Conservation (phyloP, 306 rosid genomes). For the Quercus bicolor region DNA sequence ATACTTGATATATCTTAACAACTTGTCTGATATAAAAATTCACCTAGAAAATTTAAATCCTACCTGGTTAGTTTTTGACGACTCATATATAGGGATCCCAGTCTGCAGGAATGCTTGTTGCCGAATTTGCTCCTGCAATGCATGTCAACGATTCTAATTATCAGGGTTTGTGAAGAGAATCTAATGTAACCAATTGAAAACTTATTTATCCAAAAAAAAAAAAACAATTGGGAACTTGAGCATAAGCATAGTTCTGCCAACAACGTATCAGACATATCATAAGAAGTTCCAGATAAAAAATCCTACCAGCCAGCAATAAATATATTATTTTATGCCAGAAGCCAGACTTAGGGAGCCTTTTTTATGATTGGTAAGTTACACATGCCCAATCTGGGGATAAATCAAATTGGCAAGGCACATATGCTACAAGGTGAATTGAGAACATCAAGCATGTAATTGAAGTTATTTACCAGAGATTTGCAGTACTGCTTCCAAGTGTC, state of each 20-base stretch:
- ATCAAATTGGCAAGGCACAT: background rate
- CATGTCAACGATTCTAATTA: conserved; percentile 12
- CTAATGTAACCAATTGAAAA: conserved; percentile 5
- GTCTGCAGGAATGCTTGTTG: conserved; percentile 15
- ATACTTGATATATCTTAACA: conserved; percentile 6
- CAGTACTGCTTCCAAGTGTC: conserved; percentile 69
- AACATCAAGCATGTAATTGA: background rate
- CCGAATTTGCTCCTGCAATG: conserved; percentile 43
- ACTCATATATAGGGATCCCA: conserved; percentile 21
- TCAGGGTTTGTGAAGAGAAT: conserved; percentile 12
- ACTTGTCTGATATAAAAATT: background rate
- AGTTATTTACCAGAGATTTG: conserved; percentile 49
- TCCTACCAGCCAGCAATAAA: conserved; percentile 13
- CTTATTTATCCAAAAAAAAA: too few relatives aligned
- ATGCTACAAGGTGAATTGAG: conserved; percentile 4
- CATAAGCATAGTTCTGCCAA: too few relatives aligned
- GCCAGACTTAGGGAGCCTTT: too few relatives aligned
- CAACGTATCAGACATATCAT: conserved; percentile 1
- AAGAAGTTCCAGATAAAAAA: background rate
- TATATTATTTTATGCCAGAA: conserved; percentile 14
- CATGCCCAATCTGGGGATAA: background rate
- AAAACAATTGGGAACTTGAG: too few relatives aligned
- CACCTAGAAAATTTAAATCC: conserved; percentile 2
- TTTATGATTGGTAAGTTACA: too few relatives aligned
- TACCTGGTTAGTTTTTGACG: conserved; percentile 40